Evolutionary conservation across 1,284 basidiomycete species (phyloP).

Genomic region (Ustanciosporium gigantosporum): DNA sequence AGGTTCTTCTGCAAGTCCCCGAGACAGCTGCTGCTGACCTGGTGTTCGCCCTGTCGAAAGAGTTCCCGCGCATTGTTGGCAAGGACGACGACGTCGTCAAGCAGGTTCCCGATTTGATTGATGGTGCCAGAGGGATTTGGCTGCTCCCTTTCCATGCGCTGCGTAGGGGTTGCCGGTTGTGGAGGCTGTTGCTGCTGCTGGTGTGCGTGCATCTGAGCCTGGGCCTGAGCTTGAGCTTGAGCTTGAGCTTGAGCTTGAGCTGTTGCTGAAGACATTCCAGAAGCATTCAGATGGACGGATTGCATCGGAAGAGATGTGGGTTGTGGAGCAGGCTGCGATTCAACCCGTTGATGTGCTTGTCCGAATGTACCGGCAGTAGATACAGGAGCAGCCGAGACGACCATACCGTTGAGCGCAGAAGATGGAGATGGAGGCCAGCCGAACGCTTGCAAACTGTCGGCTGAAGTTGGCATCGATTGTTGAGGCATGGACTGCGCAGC

Average conservation of each 20-base stretch:
- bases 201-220: neutral
- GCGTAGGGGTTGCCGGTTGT: neutral
- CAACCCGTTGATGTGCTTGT: no score
- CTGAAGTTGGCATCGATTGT: conserved; percentile 19
- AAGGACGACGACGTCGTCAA: conserved; percentile 45
- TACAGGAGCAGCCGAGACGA: conserved; percentile 23
- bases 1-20: conserved; percentile 46
- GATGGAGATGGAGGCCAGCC: conserved; percentile 31
- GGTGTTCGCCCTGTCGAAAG: conserved; percentile 45
- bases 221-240: neutral
- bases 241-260: no score
- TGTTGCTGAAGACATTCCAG: no score
- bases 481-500: conserved; percentile 18
- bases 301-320: no score
- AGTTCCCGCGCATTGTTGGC: conserved; percentile 46
- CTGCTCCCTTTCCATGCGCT: no score
- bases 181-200: neutral
- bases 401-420: conserved; percentile 10
- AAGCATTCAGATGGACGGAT: no score
- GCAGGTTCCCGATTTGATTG: conserved; percentile 40
- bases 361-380: conserved; percentile 1
- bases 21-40: conserved; percentile 41
- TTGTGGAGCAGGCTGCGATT: no score
- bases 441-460: conserved; percentile 19
- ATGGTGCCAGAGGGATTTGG: conserved; percentile 12